A percentile compares a stretch with the other conserved stretches of the same genome.
Evolutionary conservation across 1,284 basidiomycete genomes (phyloP).

Genomic region (Puccinia polysora): DNA sequence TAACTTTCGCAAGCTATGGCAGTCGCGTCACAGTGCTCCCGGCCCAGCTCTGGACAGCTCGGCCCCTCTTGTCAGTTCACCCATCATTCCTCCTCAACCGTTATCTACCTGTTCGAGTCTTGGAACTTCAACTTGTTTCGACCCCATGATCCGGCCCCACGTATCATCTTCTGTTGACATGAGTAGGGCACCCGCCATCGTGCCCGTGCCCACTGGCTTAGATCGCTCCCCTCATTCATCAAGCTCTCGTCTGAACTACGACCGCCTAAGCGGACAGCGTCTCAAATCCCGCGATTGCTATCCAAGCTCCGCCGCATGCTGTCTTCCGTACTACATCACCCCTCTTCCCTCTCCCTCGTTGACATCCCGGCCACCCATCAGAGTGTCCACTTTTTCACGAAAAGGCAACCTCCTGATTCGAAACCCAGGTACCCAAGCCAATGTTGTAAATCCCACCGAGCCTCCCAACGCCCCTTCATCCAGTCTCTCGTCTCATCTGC

Average conservation of each 20-base stretch:
- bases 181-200: not conserved
- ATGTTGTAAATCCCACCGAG: no score
- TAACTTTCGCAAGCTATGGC: conserved; percentile 26
- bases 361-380: not conserved
- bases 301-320: not conserved
- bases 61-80: not conserved
- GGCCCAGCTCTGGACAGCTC: not conserved
- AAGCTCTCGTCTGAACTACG: not conserved
- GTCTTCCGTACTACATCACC: not conserved
- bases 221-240: not conserved
- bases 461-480: no score
- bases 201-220: not conserved
- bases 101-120: no score
- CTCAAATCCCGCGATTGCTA: not conserved
- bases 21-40: not conserved
- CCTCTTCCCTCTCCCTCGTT: not conserved
- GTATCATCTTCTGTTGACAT: no score
- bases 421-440: no score
- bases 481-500: no score
- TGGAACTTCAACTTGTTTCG: no score
- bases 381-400: conserved; percentile 4
- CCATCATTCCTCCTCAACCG: not conserved
- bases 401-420: no score
- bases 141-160: no score
- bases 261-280: not conserved